Base-by-base conservation (phyloP, 805 yeast genomes). In the Starmera pachycereana region DNA sequence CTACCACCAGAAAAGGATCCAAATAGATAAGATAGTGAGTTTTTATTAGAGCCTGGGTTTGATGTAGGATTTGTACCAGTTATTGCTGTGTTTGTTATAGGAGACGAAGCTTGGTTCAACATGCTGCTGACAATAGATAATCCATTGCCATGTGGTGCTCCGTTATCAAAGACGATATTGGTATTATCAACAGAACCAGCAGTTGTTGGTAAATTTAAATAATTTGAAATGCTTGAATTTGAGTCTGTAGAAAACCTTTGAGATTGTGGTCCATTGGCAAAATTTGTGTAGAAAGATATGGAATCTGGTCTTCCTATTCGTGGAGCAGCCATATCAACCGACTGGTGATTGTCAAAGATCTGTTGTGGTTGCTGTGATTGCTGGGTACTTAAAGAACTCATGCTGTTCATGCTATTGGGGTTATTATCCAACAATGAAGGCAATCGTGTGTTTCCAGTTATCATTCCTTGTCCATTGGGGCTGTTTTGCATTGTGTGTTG, bases 201-300 rank as follows among this genome's bases (percentile, higher is more conserved):
- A 4, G 45, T 43, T 9, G 35, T 32, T 29, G 50, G 47, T 36
- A 49, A 39, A 16, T 42, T 49, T 13, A 49, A 27, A 31, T 39
- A 49, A 36, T 53, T 53, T 33, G 48, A 39, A 10, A 54, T 47
- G 22, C 54, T 50, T 9, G 58, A 51, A 37, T 50, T 53, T 14
- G 58, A 52, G 39, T 54, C 56, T 7, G 58, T 54, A 11, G 58
- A 54, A 35, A 53, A 54, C 14, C 58, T 44, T 16, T 16, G 18
- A 16, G 18, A 16, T 16, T 16, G 18, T 16, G 18, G 18, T 16
- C 18, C 54, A 29, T 36, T 40, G 11, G 44, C 44, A 29, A 53
- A 44, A 33, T 51, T 53, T 4, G 56, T 51, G 33, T 48, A 54
- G 35, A 48, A 48, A 3, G 58, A 51, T 12, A 54, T 37, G 0